Conservation (phyloP, 257 asterid genomes). For the Przewalskia tangutica region DNA sequence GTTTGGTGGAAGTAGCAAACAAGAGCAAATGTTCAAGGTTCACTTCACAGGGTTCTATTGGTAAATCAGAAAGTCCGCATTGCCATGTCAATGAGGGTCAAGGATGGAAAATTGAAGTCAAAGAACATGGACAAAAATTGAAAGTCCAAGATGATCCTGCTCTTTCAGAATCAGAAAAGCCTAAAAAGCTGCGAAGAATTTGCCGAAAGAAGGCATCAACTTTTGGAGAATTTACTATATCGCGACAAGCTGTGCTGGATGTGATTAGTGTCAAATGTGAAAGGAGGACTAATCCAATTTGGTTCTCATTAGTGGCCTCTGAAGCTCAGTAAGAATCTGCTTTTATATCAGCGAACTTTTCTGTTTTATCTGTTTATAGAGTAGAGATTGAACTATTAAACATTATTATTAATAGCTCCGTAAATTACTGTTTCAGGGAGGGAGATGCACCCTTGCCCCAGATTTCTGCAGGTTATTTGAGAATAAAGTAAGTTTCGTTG, state of each 20-base stretch:
- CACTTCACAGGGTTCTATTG: constrained; percentile 39
- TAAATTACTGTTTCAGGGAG: constrained; percentile 42
- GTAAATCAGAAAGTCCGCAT: constrained; percentile 42
- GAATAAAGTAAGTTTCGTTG: constrained; percentile 60
- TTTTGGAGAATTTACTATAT: constrained; percentile 45
- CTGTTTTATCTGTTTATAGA: not conserved
- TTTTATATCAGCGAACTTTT: not conserved
- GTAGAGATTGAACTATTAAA: not conserved
- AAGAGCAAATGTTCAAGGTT: constrained; percentile 73
- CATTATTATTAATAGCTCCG: constrained; percentile 13
- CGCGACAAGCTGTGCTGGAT: constrained; percentile 69
- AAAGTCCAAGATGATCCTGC: constrained; percentile 45
- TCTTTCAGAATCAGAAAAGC: constrained; percentile 50
- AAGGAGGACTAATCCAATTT: constrained; percentile 53
- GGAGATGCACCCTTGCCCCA: constrained; percentile 73
- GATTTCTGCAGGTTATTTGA: constrained; percentile 72
- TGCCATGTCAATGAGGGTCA: constrained; percentile 43
- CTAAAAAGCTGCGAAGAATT: constrained; percentile 54
- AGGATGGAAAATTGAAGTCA: constrained; percentile 36
- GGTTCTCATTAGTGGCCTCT: constrained; percentile 83
- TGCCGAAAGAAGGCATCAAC: constrained; percentile 56
- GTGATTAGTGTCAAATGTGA: constrained; percentile 37
- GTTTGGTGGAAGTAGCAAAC: constrained; percentile 88
- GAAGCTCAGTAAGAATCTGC: constrained; percentile 58
- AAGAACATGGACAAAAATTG: constrained; percentile 51